These are phyloP conservation scores for Globisporangium orthogonon DNA, from an alignment of 352 stramenopile species.

Conservation along the genomic window DNA sequence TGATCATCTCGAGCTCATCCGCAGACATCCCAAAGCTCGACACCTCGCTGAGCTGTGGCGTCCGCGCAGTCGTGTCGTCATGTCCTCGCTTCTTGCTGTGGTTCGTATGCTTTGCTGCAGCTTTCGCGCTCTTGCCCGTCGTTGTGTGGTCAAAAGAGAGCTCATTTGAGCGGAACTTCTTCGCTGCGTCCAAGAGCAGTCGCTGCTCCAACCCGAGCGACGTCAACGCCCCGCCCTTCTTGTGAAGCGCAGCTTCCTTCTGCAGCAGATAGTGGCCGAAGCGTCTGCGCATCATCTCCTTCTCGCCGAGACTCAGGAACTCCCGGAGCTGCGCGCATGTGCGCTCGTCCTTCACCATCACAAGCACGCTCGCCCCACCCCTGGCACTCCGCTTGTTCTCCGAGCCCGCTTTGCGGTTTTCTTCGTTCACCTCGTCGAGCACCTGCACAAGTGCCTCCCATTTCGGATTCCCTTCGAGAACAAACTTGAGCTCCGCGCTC, in stretches of 20 bases:
- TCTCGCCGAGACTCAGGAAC: constrained; percentile 70
- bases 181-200: constrained; percentile 47
- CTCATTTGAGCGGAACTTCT: constrained; percentile 39
- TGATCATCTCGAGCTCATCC: constrained; percentile 57
- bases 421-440: constrained; percentile 88
- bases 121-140: constrained; percentile 14
- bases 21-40: constrained; percentile 69
- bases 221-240: constrained; percentile 35
- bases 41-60: constrained; percentile 25
- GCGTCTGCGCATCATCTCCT: constrained; percentile 76
- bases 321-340: constrained; percentile 81
- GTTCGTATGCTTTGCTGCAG: background rate
- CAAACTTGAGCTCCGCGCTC: constrained; percentile 45
- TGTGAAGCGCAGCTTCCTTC: constrained; percentile 45
- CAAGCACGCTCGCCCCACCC: constrained; percentile 50
- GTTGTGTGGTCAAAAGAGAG: constrained; percentile 24
- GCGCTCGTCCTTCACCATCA: constrained; percentile 88
- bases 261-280: constrained; percentile 82
- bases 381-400: constrained; percentile 15
- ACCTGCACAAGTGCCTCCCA: constrained; percentile 91
- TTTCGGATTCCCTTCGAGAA: constrained; percentile 92
- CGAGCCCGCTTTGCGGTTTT: constrained; percentile 16
- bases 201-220: constrained; percentile 54
- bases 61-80: background rate
- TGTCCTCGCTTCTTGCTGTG: constrained; percentile 17